A percentile compares a stretch with the other conserved stretches of the same genome.
Evolutionary conservation across 1,284 basidiomycete species (phyloP).

Genomic region (Austropuccinia psidii): DNA sequence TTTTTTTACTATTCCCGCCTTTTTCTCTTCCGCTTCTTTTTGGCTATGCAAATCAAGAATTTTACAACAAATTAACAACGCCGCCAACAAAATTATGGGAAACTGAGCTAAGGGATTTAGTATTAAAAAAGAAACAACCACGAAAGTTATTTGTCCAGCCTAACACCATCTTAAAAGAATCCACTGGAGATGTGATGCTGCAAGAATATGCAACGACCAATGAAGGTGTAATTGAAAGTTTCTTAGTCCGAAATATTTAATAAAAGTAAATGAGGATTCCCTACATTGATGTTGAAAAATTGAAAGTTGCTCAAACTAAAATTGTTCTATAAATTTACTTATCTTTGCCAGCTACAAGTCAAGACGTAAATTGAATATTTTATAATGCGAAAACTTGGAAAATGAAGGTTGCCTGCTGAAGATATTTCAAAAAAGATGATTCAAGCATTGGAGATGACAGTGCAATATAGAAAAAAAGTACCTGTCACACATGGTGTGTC

Average conservation of each 20-base stretch:
- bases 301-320: too few species aligned
- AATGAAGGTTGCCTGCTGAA: too few species aligned
- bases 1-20: neutral
- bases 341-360: too few species aligned
- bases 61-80: constrained; percentile 62
- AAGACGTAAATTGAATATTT: too few species aligned
- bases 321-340: too few species aligned
- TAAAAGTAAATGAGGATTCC: too few species aligned
- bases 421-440: too few species aligned
- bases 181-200: constrained; percentile 57
- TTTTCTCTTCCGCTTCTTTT: neutral
- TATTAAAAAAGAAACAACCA: constrained; percentile 69
- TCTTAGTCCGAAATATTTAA: constrained; percentile 61
- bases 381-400: too few species aligned
- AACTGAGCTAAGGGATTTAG: constrained; percentile 64
- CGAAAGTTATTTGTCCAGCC: constrained; percentile 71
- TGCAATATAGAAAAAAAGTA: too few species aligned
- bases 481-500: too few species aligned
- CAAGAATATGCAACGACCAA: constrained; percentile 67
- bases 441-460: too few species aligned
- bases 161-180: constrained; percentile 56
- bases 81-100: constrained; percentile 64
- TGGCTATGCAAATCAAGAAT: constrained; percentile 49
- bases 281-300: too few species aligned
- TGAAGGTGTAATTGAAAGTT: constrained; percentile 67